A percentile compares a stretch with the other conserved stretches of the same genome.
Conservation (phyloP, 176 grass and related monocot species). For the Oryza brachyantha region DNA sequence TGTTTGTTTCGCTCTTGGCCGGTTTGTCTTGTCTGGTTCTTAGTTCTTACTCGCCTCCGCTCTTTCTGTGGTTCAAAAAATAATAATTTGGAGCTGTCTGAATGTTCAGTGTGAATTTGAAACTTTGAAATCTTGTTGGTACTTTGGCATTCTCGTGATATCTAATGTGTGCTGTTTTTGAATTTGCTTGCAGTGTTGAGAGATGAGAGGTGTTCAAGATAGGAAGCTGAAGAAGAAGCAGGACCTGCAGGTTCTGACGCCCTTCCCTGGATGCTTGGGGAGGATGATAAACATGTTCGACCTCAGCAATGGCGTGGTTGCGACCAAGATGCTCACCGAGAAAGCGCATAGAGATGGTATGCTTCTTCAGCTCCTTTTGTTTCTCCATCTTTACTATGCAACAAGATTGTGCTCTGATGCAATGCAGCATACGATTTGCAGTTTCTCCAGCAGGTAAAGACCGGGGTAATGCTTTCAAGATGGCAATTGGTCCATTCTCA, state of each 20-base stretch:
- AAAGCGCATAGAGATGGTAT: conserved; percentile 81
- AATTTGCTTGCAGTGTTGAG: conserved; percentile 28
- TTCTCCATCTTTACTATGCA: background rate
- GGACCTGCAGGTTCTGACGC: conserved; percentile 51
- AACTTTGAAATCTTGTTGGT: conserved; percentile 13
- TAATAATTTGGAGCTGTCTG: background rate
- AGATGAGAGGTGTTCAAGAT: conserved; percentile 60
- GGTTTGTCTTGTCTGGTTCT: conserved; percentile 14
- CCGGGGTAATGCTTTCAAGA: conserved; percentile 30
- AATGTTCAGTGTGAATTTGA: conserved; percentile 20
- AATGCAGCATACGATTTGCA: conserved; percentile 17
- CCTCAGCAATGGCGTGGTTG: conserved; percentile 53
- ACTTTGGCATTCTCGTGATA: background rate
- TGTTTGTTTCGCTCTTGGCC: conserved; percentile 31
- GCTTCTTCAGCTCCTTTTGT: background rate
- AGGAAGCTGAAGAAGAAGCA: conserved; percentile 48
- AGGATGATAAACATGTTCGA: conserved; percentile 79
- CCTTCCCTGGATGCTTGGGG: conserved; percentile 62
- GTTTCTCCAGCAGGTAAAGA: conserved; percentile 57
- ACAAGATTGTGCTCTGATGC: conserved; percentile 19
- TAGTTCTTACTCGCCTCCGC: background rate
- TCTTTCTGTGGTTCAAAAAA: background rate
- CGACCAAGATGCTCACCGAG: conserved; percentile 75
- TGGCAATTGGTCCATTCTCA: conserved; percentile 32
- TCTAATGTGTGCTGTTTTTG: background rate